Percentiles rank a stretch among this genome's conserved stretches.
phyloP scores from a whole-genome alignment of 2,329 filamentous ascomycete genomes.

The Pyrenophora tritici-repentis region DNA sequence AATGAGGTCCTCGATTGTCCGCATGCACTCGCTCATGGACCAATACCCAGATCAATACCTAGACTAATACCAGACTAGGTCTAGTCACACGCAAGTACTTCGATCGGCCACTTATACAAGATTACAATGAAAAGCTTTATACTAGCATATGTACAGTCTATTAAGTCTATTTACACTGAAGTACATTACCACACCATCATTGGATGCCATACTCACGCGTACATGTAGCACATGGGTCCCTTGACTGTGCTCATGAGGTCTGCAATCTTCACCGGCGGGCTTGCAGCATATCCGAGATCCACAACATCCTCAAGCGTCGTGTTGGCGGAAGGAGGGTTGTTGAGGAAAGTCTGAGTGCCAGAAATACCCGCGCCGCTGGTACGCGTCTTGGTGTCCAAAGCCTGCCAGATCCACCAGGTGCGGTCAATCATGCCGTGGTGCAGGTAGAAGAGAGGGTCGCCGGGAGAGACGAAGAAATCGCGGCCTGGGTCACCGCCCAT shows the following conservation, averaged over 20 bases:
- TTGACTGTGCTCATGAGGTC: slow-evolving; percentile 41
- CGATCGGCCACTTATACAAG: too few relatives aligned
- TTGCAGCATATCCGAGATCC: slow-evolving; percentile 46
- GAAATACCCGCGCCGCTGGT: slow-evolving; percentile 39
- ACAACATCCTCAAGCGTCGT: slow-evolving; percentile 54
- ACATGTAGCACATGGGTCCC: slow-evolving; percentile 45
- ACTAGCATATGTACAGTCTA: background rate
- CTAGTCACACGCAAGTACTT: too few relatives aligned
- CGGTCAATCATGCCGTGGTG: slow-evolving; percentile 54
- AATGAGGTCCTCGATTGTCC: too few relatives aligned
- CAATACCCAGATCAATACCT: too few relatives aligned
- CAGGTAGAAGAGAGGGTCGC: slow-evolving; percentile 52
- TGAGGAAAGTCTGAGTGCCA: slow-evolving; percentile 54
- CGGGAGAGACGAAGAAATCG: slow-evolving; percentile 34
- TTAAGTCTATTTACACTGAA: background rate
- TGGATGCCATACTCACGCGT: slow-evolving; percentile 22
- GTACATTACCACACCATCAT: background rate
- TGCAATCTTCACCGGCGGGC: slow-evolving; percentile 24
- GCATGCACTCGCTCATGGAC: too few relatives aligned
- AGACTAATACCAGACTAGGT: too few relatives aligned
- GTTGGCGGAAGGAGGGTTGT: slow-evolving; percentile 50
- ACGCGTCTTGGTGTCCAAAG: slow-evolving; percentile 48
- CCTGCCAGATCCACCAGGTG: slow-evolving; percentile 49
- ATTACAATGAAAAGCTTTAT: background rate
- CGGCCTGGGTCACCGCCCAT: slow-evolving; percentile 51